Percentiles rank a stretch among this genome's conserved stretches.
Evolutionary conservation across 371 early-diverging fungal species (phyloP).

Genomic region (Neoconidiobolus thromboides): DNA sequence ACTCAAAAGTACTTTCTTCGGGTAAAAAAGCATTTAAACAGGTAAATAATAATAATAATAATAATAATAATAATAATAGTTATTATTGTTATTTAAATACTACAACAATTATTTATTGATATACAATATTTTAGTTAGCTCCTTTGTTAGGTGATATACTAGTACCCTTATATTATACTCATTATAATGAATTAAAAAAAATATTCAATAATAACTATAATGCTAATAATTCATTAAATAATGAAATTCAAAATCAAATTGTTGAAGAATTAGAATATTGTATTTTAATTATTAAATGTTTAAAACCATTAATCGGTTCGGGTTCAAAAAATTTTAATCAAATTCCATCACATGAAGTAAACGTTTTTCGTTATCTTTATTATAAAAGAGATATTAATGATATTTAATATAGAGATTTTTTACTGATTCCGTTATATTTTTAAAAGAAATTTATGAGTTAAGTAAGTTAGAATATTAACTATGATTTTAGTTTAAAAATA

Average conservation of each 20-base stretch:
- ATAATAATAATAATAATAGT: slow-evolving; percentile 13
- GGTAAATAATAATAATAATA: slow-evolving; percentile 12
- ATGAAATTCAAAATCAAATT: slow-evolving; percentile 6
- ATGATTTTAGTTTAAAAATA: neutral
- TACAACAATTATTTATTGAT: slow-evolving; percentile 30
- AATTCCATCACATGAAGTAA: slow-evolving; percentile 36
- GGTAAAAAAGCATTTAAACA: slow-evolving; percentile 43
- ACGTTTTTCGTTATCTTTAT: slow-evolving; percentile 16
- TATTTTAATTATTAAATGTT: slow-evolving; percentile 37
- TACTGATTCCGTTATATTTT: neutral
- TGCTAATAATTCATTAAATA: no score
- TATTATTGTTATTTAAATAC: slow-evolving; percentile 30
- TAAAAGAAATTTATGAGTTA: slow-evolving; percentile 25
- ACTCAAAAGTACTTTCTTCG: slow-evolving; percentile 45
- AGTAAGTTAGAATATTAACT: slow-evolving; percentile 24
- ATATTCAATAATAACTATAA: no score
- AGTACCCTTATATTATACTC: slow-evolving; percentile 10
- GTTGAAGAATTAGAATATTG: slow-evolving; percentile 24
- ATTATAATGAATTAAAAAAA: no score
- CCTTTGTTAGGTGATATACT: slow-evolving; percentile 11
- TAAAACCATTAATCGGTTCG: slow-evolving; percentile 36
- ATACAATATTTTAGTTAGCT: slow-evolving; percentile 9
- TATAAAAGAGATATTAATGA: neutral
- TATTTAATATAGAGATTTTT: neutral
- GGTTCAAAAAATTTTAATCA: slow-evolving; percentile 48